phyloP scores from a whole-genome alignment of 768 basidiomycete species.

The Lentinula aciculospora region DNA sequence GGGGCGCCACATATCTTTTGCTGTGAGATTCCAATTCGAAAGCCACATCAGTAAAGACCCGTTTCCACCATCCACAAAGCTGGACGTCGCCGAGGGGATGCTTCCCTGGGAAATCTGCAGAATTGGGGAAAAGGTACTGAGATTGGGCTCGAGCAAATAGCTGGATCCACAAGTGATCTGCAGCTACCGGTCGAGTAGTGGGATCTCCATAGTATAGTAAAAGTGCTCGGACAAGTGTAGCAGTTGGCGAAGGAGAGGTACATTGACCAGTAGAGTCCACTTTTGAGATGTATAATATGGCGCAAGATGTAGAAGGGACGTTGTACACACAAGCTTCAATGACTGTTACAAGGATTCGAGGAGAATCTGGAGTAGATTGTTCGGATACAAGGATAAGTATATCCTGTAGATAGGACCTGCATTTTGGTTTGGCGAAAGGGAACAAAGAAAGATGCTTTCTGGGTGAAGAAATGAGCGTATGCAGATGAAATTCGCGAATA shows the following conservation, averaged over 20 bases:
- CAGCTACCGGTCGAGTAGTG: slow-evolving; percentile 51
- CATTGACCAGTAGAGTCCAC: slow-evolving; percentile 89
- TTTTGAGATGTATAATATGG: slow-evolving; percentile 88
- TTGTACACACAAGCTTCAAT: slow-evolving; percentile 76
- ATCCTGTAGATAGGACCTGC: slow-evolving; percentile 68
- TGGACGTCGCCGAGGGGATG: slow-evolving; percentile 68
- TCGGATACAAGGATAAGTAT: slow-evolving; percentile 73
- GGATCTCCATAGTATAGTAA: slow-evolving; percentile 60
- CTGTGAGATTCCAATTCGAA: slow-evolving; percentile 26
- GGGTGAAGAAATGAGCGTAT: slow-evolving; percentile 66
- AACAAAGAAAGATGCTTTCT: slow-evolving; percentile 65
- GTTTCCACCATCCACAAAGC: slow-evolving; percentile 93
- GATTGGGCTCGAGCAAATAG: slow-evolving; percentile 86
- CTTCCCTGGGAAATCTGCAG: slow-evolving; percentile 63
- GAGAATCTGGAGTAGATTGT: slow-evolving; percentile 39
- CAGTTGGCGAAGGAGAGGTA: slow-evolving; percentile 58
- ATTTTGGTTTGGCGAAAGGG: slow-evolving; percentile 66
- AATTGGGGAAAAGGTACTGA: slow-evolving; percentile 94
- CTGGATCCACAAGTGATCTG: slow-evolving; percentile 68
- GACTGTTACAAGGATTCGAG: slow-evolving; percentile 66
- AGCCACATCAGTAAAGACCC: slow-evolving; percentile 56
- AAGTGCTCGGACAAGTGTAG: slow-evolving; percentile 60
- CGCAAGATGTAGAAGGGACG: slow-evolving; percentile 60
- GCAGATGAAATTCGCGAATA: slow-evolving; percentile 66
- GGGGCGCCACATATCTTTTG: slow-evolving; percentile 10